Evolutionary conservation across 352 stramenopile genomes (phyloP), one percentile per base, ranked within the genome.

Genomic region (Globisporangium acanthophoron): DNA sequence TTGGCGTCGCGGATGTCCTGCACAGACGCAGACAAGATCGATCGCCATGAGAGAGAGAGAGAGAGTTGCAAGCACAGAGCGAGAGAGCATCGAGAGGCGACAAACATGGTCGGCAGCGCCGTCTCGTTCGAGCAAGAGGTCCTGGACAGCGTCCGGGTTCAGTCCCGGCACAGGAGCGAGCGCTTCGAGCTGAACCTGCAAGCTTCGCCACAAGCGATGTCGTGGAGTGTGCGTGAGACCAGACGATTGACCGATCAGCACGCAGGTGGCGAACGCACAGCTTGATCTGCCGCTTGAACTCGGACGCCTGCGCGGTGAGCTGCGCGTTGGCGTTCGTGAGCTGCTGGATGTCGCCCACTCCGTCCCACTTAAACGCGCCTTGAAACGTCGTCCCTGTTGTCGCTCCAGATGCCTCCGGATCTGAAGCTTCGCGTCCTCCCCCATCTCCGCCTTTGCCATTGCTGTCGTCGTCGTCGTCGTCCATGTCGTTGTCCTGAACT

Each of bases 1-100:
- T 92, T 91, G 12, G 73, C 59, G 47, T 93, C 76, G 7, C 80
- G 78, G 54, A 90, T 66, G 59, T 92, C 78, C 80, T 92, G 57
- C 1, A 55, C 44, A 54, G 16, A 15, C 20, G 33, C 13, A 15
- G 24, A 56, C 13, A 24, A 20, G 13, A 15, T 37, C n/a, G 6
- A 20, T 9, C n/a, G 18, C 8, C 16, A 12, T 52, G 54, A 53
- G 27, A 37, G 27, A 37, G 20, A 1, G 29, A 51, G n/a, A 50
- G 18, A 39, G n/a, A 11, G 21, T 5, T 18, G 29, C 37, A n/a
- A 37, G 43, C 21, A 52, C 3, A n/a, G 33, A 33, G 37, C 48
- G 43, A 46, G n/a, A n/a, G n/a, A n/a, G 41, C 12, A 18, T 21
- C 7, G 3, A 16, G 5, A 13, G 44, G 6, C 7, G 3, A 56